These are phyloP conservation scores for Sugiyamaella paludigena DNA, from an alignment of 1,139 yeast genomes.

Conservation along the genomic window DNA sequence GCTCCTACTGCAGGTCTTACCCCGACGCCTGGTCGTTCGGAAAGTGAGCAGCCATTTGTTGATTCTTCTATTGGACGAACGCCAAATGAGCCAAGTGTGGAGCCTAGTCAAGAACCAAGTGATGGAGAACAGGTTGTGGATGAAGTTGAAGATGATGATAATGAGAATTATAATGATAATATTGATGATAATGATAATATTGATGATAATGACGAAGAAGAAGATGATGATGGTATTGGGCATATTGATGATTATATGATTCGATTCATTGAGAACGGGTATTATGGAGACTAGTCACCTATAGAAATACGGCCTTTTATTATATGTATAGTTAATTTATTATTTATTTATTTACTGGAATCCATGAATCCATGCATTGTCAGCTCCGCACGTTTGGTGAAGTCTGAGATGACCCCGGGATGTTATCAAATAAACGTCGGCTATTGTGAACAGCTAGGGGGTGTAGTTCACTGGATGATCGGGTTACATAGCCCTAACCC, in stretches of 20 bases:
- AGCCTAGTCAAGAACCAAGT: constrained; percentile 15
- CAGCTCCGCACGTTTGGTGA: too few relatives aligned
- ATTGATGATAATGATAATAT: constrained; percentile 38
- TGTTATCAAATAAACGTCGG: too few relatives aligned
- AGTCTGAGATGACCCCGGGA: too few relatives aligned
- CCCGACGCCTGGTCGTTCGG: constrained; percentile 12
- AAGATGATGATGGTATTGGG: constrained; percentile 74
- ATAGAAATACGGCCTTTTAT: background rate
- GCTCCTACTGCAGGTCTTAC: constrained; percentile 7
- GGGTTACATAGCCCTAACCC: too few relatives aligned
- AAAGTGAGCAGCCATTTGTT: constrained; percentile 9
- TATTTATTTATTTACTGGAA: background rate
- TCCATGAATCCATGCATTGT: too few relatives aligned
- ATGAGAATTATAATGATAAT: constrained; percentile 93
- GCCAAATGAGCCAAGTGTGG: constrained; percentile 16
- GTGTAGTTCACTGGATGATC: too few relatives aligned
- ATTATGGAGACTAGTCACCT: constrained; percentile 38
- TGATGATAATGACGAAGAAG: constrained; percentile 42
- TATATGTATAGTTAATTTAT: background rate
- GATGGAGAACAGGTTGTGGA: constrained; percentile 7
- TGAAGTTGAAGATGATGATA: constrained; percentile 46
- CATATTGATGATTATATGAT: constrained; percentile 98
- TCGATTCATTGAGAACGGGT: constrained; percentile 80
- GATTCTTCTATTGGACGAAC: constrained; percentile 10
- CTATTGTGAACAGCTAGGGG: too few relatives aligned